phyloP scores from a whole-genome alignment of 306 rosid species.

The Vigna unguiculata region DNA sequence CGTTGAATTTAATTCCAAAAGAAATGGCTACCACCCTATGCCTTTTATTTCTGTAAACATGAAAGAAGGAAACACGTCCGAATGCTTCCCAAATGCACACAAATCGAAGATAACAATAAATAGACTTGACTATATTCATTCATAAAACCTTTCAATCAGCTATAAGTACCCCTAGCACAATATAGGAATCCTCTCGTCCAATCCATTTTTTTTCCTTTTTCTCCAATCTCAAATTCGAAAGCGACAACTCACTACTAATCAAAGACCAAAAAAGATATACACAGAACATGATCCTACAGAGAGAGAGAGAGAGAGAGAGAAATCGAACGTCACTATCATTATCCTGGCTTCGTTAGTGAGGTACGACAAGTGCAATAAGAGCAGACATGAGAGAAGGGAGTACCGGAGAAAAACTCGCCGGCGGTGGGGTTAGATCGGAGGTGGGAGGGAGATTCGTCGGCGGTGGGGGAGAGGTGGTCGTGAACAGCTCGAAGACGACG shows the following conservation, averaged over 20 bases:
- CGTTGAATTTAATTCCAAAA: constrained; percentile 23
- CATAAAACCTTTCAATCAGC: neutral
- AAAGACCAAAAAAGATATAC: neutral
- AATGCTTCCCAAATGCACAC: neutral
- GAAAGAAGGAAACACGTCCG: neutral
- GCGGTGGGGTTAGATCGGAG: constrained; percentile 70
- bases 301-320: neutral
- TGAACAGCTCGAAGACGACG: constrained; percentile 79
- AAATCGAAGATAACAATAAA: neutral
- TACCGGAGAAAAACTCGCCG: constrained; percentile 80
- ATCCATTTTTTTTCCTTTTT: neutral
- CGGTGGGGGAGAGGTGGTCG: constrained; percentile 60
- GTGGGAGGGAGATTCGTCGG: constrained; percentile 53
- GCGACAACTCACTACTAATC: constrained; percentile 3
- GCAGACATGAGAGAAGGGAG: constrained; percentile 22
- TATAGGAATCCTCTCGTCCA: constrained; percentile 10
- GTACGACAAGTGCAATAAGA: constrained; percentile 15
- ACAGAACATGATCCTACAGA: constrained; percentile 3
- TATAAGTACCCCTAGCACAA: neutral
- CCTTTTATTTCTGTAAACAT: neutral
- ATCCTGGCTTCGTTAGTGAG: constrained; percentile 9
- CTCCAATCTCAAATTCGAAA: constrained; percentile 5
- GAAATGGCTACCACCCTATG: neutral
- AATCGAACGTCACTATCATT: neutral
- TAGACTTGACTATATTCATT: neutral